Evolutionary conservation across 2,329 filamentous ascomycete genomes (phyloP), one percentile per base, ranked within the genome.

Genomic region (Hymenotorrendiella dingleyae): DNA sequence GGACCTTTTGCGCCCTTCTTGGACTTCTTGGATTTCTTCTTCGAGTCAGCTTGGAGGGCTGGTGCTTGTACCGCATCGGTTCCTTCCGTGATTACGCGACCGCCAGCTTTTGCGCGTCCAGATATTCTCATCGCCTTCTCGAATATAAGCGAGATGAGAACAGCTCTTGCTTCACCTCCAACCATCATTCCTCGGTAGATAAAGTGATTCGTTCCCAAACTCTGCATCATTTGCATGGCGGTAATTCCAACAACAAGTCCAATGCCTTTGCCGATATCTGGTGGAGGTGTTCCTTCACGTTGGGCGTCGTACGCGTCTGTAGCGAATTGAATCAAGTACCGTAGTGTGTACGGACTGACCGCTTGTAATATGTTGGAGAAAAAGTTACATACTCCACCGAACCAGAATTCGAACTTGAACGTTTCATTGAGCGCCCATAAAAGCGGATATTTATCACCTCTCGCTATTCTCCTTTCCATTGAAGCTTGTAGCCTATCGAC

Each of bases 91-190:
- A 64, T 55, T 17, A 71, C 70, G 53, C 70, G 70, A 9, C 86
- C 88, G 30, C 90, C 91, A 9, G 91, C 89, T 63, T 83, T 93
- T 17, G 93, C 93, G 38, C 90, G 76, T 9, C 84, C 87, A 0
- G 90, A 96, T 12, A 97, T 76, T 38, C 81, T 82, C 82, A 96
- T 88, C 3, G 88, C 81, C 64, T 97, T 97, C 61, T 93, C 86
- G 58, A 94, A 97, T 45, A 97, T 88, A 45, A 89, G 67, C 17
- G 85, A 79, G 53, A 96, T 94, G 32, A 97, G 68, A 0, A 87
- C 84, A 1, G 82, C 88, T 60, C 91, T 77, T 6, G 78, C 69
- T 66, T 96, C 83, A 0, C 88, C 93, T 49, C 91, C 93, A 28
- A 94, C 79, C 67, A 94, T 82, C 84, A 95, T 94, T 17, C 91